Base-by-base conservation (phyloP, 2,329 filamentous ascomycete species). In the Fusarium lateritium region DNA sequence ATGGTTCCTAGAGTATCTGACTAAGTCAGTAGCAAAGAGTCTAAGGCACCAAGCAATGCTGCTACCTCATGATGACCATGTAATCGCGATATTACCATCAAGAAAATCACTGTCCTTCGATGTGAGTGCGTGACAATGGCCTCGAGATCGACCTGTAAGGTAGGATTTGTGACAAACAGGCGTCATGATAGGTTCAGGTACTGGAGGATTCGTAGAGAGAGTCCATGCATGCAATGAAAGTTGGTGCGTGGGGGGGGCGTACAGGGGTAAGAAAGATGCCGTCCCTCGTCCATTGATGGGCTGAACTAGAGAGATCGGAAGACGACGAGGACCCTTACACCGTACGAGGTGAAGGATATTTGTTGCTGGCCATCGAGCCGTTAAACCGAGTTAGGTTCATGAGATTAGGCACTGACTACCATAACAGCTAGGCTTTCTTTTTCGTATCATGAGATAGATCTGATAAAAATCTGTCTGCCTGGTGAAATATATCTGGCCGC, bases 211-310 rank as follows among this genome's bases (percentile, higher is more conserved):
- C 40, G 43, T 51, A 49, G 24, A 45, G 19, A 45, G 39, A 49
- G 51, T 15, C 33, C 43, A 67, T 56, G 56, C 26, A 50, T 46
- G 39, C 45, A 39, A 40, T 39, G 28, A 14, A 49, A 54, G 61
- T 55, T 39, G 42, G 45, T 65, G 47, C 63, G 52, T 70, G 67
- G 67, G 67, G 67, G 67, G 22, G 19, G 14, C 31, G 14, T n/a
- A 24, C 44, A 55, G 44, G 46, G 50, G 43, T 67, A 50, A 65
- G 61, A 38, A 45, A 65, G 61, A 33, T 62, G 34, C 62, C 22
- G 46, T 50, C 42, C 49, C 40, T 42, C 21, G 38, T 57, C 44
- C 36, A 34, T 31, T 10, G 28, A 31, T 58, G 58, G 39, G 31
- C 53, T 55, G 50, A 45, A 33, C 36, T 58, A 55, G 49, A 55